Evolutionary conservation across 2,329 filamentous ascomycete species (phyloP).

Genomic region (Fonsecaea nubica): DNA sequence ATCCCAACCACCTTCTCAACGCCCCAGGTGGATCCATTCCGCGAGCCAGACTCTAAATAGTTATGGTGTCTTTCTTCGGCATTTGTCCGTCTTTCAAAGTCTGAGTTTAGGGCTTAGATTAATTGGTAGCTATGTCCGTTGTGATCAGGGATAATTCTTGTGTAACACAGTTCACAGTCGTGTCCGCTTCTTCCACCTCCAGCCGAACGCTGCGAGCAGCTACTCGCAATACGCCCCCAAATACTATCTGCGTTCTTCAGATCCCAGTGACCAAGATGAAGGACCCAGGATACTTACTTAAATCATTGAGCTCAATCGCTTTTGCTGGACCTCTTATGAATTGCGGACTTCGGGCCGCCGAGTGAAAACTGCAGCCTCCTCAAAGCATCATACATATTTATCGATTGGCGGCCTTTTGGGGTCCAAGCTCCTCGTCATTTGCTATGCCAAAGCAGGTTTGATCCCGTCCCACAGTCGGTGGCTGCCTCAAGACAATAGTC

Average conservation of each 20-base stretch:
- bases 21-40: background rate
- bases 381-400: conserved; percentile 4
- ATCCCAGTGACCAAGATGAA: background rate
- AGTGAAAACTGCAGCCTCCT: background rate
- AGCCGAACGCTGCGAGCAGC: background rate
- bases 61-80: background rate
- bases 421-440: conserved; percentile 4
- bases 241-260: background rate
- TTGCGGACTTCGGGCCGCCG: background rate
- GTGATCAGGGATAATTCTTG: background rate
- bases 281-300: background rate
- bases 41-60: background rate
- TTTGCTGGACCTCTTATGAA: background rate
- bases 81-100: background rate
- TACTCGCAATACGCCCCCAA: background rate
- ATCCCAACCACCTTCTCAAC: conserved; percentile 17
- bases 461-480: conserved; percentile 7
- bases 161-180: background rate
- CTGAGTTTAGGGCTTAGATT: conserved; percentile 2
- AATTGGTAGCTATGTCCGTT: conserved; percentile 1
- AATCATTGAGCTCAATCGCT: background rate
- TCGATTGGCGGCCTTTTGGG: conserved; percentile 10
- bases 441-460: conserved; percentile 2
- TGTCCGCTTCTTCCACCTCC: background rate
- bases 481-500: conserved; percentile 13